Conservation (phyloP, 78 protist genomes). For the Monosiga brevicollis region DNA sequence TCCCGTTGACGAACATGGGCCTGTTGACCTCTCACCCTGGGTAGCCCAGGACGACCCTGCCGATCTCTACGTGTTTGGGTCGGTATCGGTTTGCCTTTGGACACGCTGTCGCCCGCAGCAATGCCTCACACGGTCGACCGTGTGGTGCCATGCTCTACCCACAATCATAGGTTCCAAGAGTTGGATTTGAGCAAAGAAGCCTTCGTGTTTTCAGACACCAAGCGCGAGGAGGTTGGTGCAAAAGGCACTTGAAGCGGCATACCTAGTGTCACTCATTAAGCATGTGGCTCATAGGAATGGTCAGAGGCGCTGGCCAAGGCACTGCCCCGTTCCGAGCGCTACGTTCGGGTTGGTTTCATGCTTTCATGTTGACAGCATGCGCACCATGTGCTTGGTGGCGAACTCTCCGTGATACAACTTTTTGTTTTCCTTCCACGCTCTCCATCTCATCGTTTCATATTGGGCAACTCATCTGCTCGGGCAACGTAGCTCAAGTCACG, state of each 20-base stretch:
- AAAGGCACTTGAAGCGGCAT: background rate
- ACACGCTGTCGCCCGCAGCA: background rate
- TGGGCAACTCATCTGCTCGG: background rate
- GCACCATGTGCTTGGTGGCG: background rate
- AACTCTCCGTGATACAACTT: background rate
- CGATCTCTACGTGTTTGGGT: constrained; percentile 34
- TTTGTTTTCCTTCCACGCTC: background rate
- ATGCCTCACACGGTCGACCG: too few relatives aligned
- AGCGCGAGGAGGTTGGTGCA: constrained; percentile 20
- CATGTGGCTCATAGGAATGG: too few relatives aligned
- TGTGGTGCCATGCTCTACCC: too few relatives aligned
- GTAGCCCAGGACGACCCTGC: constrained; percentile 11
- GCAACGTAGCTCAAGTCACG: background rate
- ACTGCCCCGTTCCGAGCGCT: too few relatives aligned
- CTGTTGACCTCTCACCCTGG: constrained; percentile 35
- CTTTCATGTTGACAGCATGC: background rate
- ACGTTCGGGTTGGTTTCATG: too few relatives aligned
- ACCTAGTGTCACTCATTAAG: background rate
- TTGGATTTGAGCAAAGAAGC: constrained; percentile 60
- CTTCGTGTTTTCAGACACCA: constrained; percentile 23
- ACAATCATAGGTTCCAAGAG: constrained; percentile 68
- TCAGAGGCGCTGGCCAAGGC: too few relatives aligned
- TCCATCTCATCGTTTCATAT: background rate
- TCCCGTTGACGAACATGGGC: constrained; percentile 40
- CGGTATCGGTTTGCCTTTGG: constrained; percentile 6